Base-by-base conservation (phyloP, 805 yeast species). In the Nakazawaea pomicola region DNA sequence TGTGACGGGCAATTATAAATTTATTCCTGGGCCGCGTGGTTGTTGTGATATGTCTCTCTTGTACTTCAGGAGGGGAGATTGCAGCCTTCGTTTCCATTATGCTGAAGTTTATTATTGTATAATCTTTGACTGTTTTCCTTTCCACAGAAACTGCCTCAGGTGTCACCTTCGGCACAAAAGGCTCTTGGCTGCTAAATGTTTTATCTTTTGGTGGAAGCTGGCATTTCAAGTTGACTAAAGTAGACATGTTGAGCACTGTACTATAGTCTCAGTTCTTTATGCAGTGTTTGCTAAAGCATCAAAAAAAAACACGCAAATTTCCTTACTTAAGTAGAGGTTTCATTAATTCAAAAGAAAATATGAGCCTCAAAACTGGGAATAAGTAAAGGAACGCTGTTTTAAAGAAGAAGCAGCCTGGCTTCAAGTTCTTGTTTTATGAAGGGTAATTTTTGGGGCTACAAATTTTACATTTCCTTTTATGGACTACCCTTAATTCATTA, bases 1-100 rank as follows among this genome's bases (percentile, higher is more conserved):
- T 19, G 15, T 32, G 36, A 18, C 36, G 36, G 18, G 36, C 36
- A n/a, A 32, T 32, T n/a, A 32, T 32, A 27, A 32, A 32, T n/a
- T 32, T 32, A 17, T 30, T 30, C 9, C 33, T 7, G 18, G 21
- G 33, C 9, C 29, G 29, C 9, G 15, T 27, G n/a, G n/a, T n/a
- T n/a, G n/a, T n/a, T n/a, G n/a, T n/a, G n/a, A n/a, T 8, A 27
- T 27, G 15, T 11, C 15, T 27, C 15, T 27, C 15, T n/a, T 10
- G 29, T 6, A 11, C n/a, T 27, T 27, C 29, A 11, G 9, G 29
- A 8, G 29, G 33, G 21, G 20, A 10, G 6, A 20, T 7, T 8
- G 5, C 6, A 16, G 33, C 14, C 14, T 6, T 27, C 14, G n/a
- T 27, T n/a, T 27, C 15, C 15, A 11, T 6, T 10, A 23, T 23